Evolutionary conservation across 2,329 filamentous ascomycete genomes (phyloP), one percentile per base, ranked within the genome.

Genomic region (Xylaria sp.): DNA sequence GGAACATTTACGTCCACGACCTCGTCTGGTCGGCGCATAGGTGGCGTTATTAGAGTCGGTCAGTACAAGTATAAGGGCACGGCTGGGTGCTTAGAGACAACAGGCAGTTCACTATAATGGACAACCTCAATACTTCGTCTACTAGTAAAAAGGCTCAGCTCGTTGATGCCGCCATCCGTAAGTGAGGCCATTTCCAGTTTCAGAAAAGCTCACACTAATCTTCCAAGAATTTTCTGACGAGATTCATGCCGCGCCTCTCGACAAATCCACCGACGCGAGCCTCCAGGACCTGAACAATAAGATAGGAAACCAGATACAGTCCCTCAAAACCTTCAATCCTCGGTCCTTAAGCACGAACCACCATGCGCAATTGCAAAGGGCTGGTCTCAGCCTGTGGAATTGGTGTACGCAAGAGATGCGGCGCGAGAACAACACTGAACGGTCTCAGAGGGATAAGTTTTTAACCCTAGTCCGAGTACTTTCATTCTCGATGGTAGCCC

Each of bases 401-500:
- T 76, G 86, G 6, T 89, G 89, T 50, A 89, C 89, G 1, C 84
- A 86, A 32, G 75, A 89, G 6, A 81, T 79, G 46, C 79, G 82
- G 8, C 76, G 83, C 60, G 75, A 78, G 70, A 66, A 75, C 32
- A 52, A 74, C 25, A 61, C 71, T 56, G 13, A 66, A 1, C 65
- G 74, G 3, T 72, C 76, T 0, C 68, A 69, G 4, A 74, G 67
- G 73, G 74, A 60, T 51, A 81, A 57, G 65, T 73, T 84, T 34
- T 72, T 86, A 1, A 71, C 82, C 7, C 76, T 82, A 15, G 79
- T 80, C 13, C 83, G 86, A 51, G 78, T 86, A 1, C 82, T 94
- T 73, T 87, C 92, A 0, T 94, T 93, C 75, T 81, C 90, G 15
- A 79, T 95, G 65, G 82, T 97, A 15, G 88, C 91, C 52, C 82